These are phyloP conservation scores for Leishmania gerbilli DNA, from an alignment of 208 protist species.

Conservation along the genomic window DNA sequence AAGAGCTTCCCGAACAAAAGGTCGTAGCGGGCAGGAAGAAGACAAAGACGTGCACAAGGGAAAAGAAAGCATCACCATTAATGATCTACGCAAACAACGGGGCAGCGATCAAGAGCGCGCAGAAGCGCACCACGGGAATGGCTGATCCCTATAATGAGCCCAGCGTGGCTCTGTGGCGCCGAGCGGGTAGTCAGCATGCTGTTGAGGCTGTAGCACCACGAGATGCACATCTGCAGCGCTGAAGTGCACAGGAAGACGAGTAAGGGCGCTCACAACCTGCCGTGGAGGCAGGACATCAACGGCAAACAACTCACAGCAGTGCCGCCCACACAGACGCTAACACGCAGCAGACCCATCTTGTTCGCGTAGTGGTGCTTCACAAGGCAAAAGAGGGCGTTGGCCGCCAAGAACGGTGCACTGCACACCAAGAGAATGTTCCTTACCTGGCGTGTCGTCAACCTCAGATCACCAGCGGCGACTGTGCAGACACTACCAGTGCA, in stretches of 20 bases:
- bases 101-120: conserved; percentile 40
- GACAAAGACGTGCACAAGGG: conserved; percentile 61
- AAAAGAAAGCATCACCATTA: conserved; percentile 30
- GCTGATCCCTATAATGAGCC: conserved; percentile 68
- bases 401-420: conserved; percentile 44
- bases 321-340: conserved; percentile 25
- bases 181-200: conserved; percentile 59
- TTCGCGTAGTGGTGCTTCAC: conserved; percentile 33
- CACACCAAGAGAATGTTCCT: conserved; percentile 48
- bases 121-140: conserved; percentile 54
- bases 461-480: conserved; percentile 34
- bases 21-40: conserved; percentile 38
- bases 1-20: conserved; percentile 43
- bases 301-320: conserved; percentile 21
- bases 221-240: conserved; percentile 40
- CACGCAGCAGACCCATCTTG: conserved; percentile 54
- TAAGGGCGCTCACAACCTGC: conserved; percentile 3
- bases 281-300: conserved; percentile 16
- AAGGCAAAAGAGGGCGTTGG: conserved; percentile 45
- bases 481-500: conserved; percentile 39
- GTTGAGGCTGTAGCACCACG: conserved; percentile 66
- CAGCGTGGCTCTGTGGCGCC: conserved; percentile 40
- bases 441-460: conserved; percentile 28
- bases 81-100: conserved; percentile 66
- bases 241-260: conserved; percentile 32